Conservation (phyloP, 345 rosid species). For the Camelina sativa region DNA sequence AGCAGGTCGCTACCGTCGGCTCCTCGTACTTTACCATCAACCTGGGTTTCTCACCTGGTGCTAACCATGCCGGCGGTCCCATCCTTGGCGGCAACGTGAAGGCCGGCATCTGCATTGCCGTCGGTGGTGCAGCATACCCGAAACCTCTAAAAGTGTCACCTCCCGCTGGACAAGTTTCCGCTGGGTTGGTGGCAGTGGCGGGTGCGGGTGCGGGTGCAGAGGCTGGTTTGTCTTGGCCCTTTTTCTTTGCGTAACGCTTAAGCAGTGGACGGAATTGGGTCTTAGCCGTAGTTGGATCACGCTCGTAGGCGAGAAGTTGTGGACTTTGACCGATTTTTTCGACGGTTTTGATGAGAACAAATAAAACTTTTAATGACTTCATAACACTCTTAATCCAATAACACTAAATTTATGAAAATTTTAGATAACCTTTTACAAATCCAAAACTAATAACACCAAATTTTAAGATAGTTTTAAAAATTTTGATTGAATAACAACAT, state of each 20-base stretch:
- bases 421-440: too few species aligned
- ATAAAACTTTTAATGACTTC: too few species aligned
- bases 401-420: too few species aligned
- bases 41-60: not conserved
- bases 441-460: too few species aligned
- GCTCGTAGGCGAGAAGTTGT: conserved; percentile 34
- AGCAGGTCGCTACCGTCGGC: not conserved
- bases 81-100: conserved; percentile 17
- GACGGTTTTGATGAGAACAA: conserved; percentile 16
- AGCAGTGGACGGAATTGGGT: conserved; percentile 20
- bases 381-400: too few species aligned
- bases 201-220: not conserved
- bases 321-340: conserved; percentile 22
- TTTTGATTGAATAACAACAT: too few species aligned
- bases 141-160: conserved; percentile 10
- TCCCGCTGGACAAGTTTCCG: conserved; percentile 12
- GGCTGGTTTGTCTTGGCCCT: not conserved
- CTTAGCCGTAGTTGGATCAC: conserved; percentile 34
- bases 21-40: conserved; percentile 14
- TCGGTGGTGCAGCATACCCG: conserved; percentile 4
- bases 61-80: conserved; percentile 33
- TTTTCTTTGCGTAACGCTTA: conserved; percentile 20
- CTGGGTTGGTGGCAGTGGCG: not conserved
- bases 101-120: conserved; percentile 25
- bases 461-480: too few species aligned